Percentiles rank a stretch among this genome's conserved stretches.
These are phyloP conservation scores for Euphrasia confusa DNA, from an alignment of 257 asterid species.

Conservation along the genomic window DNA sequence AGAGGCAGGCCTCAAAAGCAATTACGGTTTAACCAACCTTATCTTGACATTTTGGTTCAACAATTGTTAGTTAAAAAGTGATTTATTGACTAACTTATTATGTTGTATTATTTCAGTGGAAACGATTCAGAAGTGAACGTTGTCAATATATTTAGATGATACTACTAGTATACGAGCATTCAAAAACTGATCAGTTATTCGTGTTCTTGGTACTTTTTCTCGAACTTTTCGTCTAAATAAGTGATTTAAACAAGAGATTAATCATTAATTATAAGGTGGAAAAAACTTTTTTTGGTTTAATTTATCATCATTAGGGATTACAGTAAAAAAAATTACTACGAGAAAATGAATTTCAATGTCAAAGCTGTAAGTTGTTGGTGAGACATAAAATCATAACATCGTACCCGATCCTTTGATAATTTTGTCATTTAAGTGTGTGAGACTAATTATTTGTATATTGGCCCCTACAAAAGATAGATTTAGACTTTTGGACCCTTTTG, in stretches of 20 bases:
- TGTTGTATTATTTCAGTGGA: no score
- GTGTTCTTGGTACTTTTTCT: no score
- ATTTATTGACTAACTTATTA: no score
- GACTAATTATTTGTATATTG: background rate
- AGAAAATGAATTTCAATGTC: constrained; percentile 23
- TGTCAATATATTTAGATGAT: no score
- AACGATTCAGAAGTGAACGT: no score
- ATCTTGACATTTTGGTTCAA: background rate
- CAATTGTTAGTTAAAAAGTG: constrained; percentile 24
- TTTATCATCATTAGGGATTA: background rate
- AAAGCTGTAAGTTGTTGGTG: constrained; percentile 31
- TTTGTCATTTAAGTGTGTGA: background rate
- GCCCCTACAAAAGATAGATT: background rate
- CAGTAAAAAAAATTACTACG: background rate
- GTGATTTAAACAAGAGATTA: no score
- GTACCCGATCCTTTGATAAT: constrained; percentile 20
- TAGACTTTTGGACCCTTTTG: background rate
- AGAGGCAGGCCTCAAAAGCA: background rate
- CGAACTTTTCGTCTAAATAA: no score
- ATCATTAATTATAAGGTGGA: no score
- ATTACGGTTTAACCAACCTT: constrained; percentile 11
- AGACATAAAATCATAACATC: constrained; percentile 26
- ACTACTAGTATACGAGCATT: no score
- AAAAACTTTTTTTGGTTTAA: no score
- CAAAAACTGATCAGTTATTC: no score